These are phyloP conservation scores for Sutorius eximius DNA, from an alignment of 1,284 basidiomycete genomes.

Conservation along the genomic window DNA sequence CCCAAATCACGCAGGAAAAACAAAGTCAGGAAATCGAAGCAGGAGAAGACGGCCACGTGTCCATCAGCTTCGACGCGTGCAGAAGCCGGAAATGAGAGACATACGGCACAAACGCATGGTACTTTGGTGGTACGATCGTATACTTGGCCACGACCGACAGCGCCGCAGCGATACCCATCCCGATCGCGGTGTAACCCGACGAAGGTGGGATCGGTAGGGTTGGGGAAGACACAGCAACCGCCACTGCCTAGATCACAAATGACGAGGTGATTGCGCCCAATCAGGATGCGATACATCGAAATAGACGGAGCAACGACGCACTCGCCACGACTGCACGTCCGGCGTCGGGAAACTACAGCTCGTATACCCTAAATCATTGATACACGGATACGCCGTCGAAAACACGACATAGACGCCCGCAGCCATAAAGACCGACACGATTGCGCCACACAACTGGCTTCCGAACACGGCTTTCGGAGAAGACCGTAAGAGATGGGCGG, in stretches of 20 bases:
- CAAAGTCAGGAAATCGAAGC: not conserved
- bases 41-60: not conserved
- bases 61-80: not conserved
- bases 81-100: not conserved
- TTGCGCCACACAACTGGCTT: conserved; percentile 48
- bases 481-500: conserved; percentile 67
- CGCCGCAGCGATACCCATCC: conserved; percentile 6
- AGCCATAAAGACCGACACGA: conserved; percentile 20
- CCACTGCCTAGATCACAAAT: conserved; percentile 2
- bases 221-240: conserved; percentile 10
- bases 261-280: not conserved
- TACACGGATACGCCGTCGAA: conserved; percentile 67
- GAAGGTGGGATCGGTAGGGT: conserved; percentile 15
- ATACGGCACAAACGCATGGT: conserved; percentile 20
- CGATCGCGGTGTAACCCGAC: conserved; percentile 16
- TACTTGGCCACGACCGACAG: conserved; percentile 14
- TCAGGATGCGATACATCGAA: not conserved
- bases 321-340: conserved; percentile 30
- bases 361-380: conserved; percentile 40
- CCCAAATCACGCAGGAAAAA: not conserved
- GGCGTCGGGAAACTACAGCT: conserved; percentile 24
- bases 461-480: conserved; percentile 68
- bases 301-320: conserved; percentile 19
- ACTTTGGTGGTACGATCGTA: conserved; percentile 14
- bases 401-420: conserved; percentile 37